Evolutionary conservation across 345 rosid genomes (phyloP), one percentile per base, ranked within the genome.

Genomic region (Stellera chamaejasme): DNA sequence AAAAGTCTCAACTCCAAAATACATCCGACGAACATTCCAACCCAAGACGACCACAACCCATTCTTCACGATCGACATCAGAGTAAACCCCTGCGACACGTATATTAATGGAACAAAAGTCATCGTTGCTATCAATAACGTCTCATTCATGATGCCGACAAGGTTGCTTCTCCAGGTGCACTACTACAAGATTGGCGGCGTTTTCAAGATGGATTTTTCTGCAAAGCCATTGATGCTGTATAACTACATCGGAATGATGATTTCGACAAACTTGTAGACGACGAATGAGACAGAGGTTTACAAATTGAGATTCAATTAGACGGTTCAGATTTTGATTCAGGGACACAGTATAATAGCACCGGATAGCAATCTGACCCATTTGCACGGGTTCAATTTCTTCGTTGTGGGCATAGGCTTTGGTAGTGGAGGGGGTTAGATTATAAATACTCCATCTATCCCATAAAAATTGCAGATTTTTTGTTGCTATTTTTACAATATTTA

Each of bases 321-420:
- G 0, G 96, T 85, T 48, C 82, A 88, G 54, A 14, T 88, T 11
- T 77, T 85, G 10, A 65, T 88, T 10, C 96, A 88, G 71, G 94
- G 88, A 19, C 83, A 90, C 9, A 71, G 72, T 41, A 69, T 83
- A 39, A 54, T 83, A 28, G 74, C 91, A n/a, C 83, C 90, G 3
- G 90, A 88, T 67, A 83, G 75, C 54, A 94, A 83, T 67, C 94
- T 88, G 0, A 50, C 80, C 4, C 94, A 88, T 73, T 71, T 83
- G 45, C 94, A 85, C 52, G 94, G 94, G 16, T 79, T 41, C 52
- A 83, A 88, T 52, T 83, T 88, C 72, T 83, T 62, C 11, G 79
- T 47, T 15, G 64, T 88, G 12, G 94, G 87, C 27, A 81, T 72
- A 27, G 94, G 94, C 19, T 14, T 64, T 1, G 96, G 96, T 19